Base-by-base conservation (phyloP, 257 asterid genomes). In the Lantana camara region DNA sequence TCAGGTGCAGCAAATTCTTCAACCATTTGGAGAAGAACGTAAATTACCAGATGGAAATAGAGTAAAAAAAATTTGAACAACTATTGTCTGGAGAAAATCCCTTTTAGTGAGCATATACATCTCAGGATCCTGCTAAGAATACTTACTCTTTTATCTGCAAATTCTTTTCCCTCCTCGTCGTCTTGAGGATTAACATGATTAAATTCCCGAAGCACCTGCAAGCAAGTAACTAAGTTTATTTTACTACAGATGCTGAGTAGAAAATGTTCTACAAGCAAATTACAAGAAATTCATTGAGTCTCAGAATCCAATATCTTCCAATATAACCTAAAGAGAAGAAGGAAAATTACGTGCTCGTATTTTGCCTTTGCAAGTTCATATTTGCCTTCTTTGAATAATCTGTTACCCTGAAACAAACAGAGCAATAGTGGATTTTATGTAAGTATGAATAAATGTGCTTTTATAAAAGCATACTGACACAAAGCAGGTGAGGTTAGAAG, bases 161-260 rank as follows among this genome's bases (percentile, higher is more conserved):
- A 94, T 67, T 90, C 97, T 73, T 90, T 94, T 52, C 99, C 99
- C 76, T 94, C 99, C 2, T 86, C 96, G 34, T 94, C 99, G 65
- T 88, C 91, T 73, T 83, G 95, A 58, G 99, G 99, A 77, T 94
- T 83, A n/a, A 94, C 97, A 57, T 94, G 99, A 77, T 94, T 94
- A 82, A 94, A 88, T 67, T 94, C 99, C 17, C 96, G 86, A 57
- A 94, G 96, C 74, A 94, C 95, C 99, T 90, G 82, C 42, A 70
- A 51, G 60, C 27, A 20, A 69, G 67, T 64, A 19, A 24, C 52
- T 38, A 58, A 20, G 61, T 32, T 48, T 50, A 21, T 37, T 27
- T 57, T 16, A 52, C 14, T 35, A 51, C 9, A 60, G 64, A 23
- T 54, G 50, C 0, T 9, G 13, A 68, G 52, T 42, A 24, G 55